phyloP scores from a whole-genome alignment of 2,329 filamentous ascomycete species.

The Byssochlamys sp. region DNA sequence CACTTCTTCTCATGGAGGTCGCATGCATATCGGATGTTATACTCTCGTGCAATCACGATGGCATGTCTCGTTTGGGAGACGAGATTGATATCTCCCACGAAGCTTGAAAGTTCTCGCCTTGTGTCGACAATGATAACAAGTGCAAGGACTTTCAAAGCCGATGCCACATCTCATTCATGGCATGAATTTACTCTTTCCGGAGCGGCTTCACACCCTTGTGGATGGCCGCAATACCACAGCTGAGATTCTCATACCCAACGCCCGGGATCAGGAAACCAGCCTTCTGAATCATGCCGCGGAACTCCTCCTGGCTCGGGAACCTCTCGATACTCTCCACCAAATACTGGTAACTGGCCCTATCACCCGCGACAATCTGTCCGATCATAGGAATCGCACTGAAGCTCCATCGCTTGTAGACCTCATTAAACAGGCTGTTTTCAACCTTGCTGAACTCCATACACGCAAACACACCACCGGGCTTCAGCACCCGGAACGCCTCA shows the following conservation, averaged over 20 bases:
- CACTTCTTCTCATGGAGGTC: neutral
- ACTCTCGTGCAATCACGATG: neutral
- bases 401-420: slow-evolving; percentile 88
- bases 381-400: slow-evolving; percentile 91
- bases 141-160: neutral
- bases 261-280: slow-evolving; percentile 81
- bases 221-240: slow-evolving; percentile 84
- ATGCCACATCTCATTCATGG: neutral
- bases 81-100: too few species aligned
- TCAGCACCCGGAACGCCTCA: slow-evolving; percentile 79
- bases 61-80: neutral
- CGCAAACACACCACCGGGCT: slow-evolving; percentile 90
- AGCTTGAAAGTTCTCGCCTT: too few species aligned
- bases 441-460: slow-evolving; percentile 93
- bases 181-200: neutral
- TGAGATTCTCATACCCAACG: slow-evolving; percentile 78
- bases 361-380: slow-evolving; percentile 85
- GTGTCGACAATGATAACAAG: too few species aligned
- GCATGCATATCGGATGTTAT: neutral
- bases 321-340: slow-evolving; percentile 93
- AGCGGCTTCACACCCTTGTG: slow-evolving; percentile 87
- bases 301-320: slow-evolving; percentile 79
- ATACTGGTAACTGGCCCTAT: slow-evolving; percentile 95
- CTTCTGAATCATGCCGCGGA: slow-evolving; percentile 49
- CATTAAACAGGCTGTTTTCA: slow-evolving; percentile 66